phyloP scores from a whole-genome alignment of 495 filamentous ascomycete genomes.

The Trichoderma virens region DNA sequence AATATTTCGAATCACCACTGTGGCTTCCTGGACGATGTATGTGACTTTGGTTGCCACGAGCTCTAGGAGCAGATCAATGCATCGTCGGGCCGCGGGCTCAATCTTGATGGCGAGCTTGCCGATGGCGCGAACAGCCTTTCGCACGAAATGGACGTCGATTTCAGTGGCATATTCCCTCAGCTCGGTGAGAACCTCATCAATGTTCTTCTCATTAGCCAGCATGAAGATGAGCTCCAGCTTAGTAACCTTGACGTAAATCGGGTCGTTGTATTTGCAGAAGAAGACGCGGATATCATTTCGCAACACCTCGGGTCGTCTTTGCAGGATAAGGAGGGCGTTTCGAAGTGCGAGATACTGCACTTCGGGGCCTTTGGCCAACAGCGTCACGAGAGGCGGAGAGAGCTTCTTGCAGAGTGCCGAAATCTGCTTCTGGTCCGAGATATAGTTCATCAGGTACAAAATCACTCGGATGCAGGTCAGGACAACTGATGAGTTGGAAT shows the following conservation, averaged over 20 bases:
- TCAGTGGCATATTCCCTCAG: constrained; percentile 96
- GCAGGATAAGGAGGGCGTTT: constrained; percentile 90
- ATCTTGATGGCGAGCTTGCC: constrained; percentile 99
- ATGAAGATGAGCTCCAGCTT: constrained; percentile 99
- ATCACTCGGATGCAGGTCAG: constrained; percentile 93
- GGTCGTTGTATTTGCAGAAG: constrained; percentile 99
- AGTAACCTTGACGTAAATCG: constrained; percentile 98
- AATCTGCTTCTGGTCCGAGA: constrained; percentile 86
- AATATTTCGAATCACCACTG: constrained; percentile 97
- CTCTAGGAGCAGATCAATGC: constrained; percentile 88
- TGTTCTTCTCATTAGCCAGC: constrained; percentile 94
- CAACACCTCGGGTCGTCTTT: constrained; percentile 86
- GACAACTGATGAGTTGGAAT: constrained; percentile 94
- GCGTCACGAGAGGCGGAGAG: constrained; percentile 89
- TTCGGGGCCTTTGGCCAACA: constrained; percentile 92
- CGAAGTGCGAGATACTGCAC: constrained; percentile 93
- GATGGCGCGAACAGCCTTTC: constrained; percentile 95
- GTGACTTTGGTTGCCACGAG: constrained; percentile 96
- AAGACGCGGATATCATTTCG: constrained; percentile 97
- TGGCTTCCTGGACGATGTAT: constrained; percentile 99
- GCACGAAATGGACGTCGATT: constrained; percentile 97
- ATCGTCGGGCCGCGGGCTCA: constrained; percentile 80
- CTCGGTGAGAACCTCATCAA: constrained; percentile 90
- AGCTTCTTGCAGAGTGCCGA: constrained; percentile 83
- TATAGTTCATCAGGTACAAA: constrained; percentile 98